A percentile compares a stretch with the other conserved stretches of the same genome.
Conservation (phyloP, 2,329 filamentous ascomycete species). For the Xylariales sp. region DNA sequence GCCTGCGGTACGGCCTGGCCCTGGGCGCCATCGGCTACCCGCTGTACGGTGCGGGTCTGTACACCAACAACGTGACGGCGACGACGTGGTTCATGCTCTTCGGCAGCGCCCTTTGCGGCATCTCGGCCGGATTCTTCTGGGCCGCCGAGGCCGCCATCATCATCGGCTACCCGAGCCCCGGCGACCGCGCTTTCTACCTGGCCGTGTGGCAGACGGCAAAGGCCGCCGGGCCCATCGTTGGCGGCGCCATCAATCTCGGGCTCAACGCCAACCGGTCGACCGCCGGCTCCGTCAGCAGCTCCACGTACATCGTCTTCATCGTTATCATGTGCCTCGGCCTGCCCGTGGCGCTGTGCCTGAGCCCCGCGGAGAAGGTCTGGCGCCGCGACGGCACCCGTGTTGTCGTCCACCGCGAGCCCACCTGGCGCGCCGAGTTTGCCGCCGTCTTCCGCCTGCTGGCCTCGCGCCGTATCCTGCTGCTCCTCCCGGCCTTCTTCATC, state of each 20-base stretch:
- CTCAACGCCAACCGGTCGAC: slow-evolving; percentile 29
- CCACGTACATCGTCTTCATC: slow-evolving; percentile 26
- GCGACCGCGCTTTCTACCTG: slow-evolving; percentile 53
- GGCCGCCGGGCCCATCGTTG: slow-evolving; percentile 39
- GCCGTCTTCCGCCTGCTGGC: slow-evolving; percentile 18
- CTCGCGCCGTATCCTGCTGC: slow-evolving; percentile 22
- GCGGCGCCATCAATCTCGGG: slow-evolving; percentile 44
- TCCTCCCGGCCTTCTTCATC: slow-evolving; percentile 28
- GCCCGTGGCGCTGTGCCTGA: slow-evolving; percentile 23
- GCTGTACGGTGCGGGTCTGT: slow-evolving; percentile 60
- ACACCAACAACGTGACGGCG: slow-evolving; percentile 60
- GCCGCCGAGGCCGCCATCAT: slow-evolving; percentile 64
- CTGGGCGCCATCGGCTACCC: slow-evolving; percentile 55
- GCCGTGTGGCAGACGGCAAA: slow-evolving; percentile 43
- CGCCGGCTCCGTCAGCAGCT: slow-evolving; percentile 17
- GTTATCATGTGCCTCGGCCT: slow-evolving; percentile 27
- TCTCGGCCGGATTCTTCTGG: slow-evolving; percentile 65
- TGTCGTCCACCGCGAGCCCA: slow-evolving; percentile 18
- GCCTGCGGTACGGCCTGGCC: slow-evolving; percentile 32
- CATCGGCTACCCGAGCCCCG: slow-evolving; percentile 58
- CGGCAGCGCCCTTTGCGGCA: slow-evolving; percentile 57
- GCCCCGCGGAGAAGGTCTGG: slow-evolving; percentile 26
- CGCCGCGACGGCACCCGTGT: slow-evolving; percentile 22
- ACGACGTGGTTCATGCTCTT: slow-evolving; percentile 60
- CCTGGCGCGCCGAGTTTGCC: slow-evolving; percentile 22